Evolutionary conservation across 192 early-diverging fungal species (phyloP), one percentile per base, ranked within the genome.

Genomic region (Backusella macrospora): DNA sequence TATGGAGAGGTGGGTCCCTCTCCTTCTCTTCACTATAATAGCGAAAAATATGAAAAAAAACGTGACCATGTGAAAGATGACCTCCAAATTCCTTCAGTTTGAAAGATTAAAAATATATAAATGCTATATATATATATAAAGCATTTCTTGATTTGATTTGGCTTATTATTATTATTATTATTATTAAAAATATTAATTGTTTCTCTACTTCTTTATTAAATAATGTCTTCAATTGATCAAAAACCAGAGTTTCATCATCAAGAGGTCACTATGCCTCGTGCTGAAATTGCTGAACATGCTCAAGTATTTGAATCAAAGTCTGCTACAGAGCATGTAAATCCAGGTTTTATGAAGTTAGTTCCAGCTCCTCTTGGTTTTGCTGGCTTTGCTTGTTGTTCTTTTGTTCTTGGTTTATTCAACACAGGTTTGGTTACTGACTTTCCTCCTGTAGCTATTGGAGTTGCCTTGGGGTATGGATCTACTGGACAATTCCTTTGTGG

Each of bases 381-480:
- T 26, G 68, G 44, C 4, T 71, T 74, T 45, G 71, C 73, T 21
- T 26, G 46, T 46, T 45, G 68, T 37, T 46, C 77, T 14, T 55
- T 74, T 70, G 45, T 69, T 34, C 14, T 74, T 13, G 72, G 72
- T 59, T 45, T 78, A 15, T 14, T 52, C 18, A 74, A 78, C 38
- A 65, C 68, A 39, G 77, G 72, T 7, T 38, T 69, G 16, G 23
- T 73, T n/a, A 65, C 38, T 12, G 37, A 26, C 40, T 46, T 67
- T 18, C 71, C 71, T 45, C 55, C 40, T 4, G 63, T 77, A 37
- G 76, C 76, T 29, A 67, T 78, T 47, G 76, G 76, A 42, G n/a
- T 69, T 39, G 39, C 49, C 8, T 13, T 78, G 29, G 76, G 62
- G 23, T 69, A 68, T 34, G 55, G 70, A 23, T 48, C 66, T 21